Evolutionary conservation across 2,329 filamentous ascomycete species (phyloP).

Genomic region (Trichoderma guizhouense): DNA sequence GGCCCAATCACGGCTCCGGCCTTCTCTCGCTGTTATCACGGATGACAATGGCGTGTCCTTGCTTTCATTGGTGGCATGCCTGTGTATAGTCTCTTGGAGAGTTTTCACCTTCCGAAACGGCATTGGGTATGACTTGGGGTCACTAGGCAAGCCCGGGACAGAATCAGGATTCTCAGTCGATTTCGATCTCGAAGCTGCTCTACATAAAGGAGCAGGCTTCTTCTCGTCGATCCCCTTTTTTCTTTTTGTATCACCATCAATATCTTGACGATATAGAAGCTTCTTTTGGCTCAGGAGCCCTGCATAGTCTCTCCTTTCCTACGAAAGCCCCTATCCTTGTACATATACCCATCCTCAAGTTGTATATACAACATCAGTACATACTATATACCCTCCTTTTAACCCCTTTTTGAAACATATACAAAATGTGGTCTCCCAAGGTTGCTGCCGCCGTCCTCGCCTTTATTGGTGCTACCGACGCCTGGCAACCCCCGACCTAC

Average conservation of each 20-base stretch:
- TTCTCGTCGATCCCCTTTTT: not conserved
- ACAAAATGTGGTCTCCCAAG: slow-evolving; percentile 15
- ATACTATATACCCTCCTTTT: not conserved
- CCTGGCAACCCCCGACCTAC: slow-evolving; percentile 39
- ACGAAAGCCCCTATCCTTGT: slow-evolving; percentile 1
- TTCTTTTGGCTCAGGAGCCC: slow-evolving; percentile 16
- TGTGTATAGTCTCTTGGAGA: not conserved
- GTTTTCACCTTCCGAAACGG: slow-evolving; percentile 19
- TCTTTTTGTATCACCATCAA: not conserved
- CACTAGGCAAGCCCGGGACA: not conserved
- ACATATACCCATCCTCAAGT: slow-evolving; percentile 8
- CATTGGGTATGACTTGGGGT: slow-evolving; percentile 17
- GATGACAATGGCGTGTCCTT: slow-evolving; percentile 14
- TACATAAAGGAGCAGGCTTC: slow-evolving; percentile 13
- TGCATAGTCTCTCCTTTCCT: slow-evolving; percentile 10
- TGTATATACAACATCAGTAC: slow-evolving; percentile 9
- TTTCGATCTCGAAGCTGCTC: not conserved
- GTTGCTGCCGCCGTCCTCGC: slow-evolving; percentile 27
- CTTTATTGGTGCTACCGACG: slow-evolving; percentile 33
- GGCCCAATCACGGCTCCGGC: slow-evolving; percentile 6
- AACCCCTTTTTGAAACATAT: not conserved
- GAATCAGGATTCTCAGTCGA: not conserved
- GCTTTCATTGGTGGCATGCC: slow-evolving; percentile 8
- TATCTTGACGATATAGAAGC: slow-evolving; percentile 17
- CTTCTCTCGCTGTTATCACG: not conserved